Evolutionary conservation across 2,329 filamentous ascomycete genomes (phyloP).

Genomic region (Didymella pinodella): DNA sequence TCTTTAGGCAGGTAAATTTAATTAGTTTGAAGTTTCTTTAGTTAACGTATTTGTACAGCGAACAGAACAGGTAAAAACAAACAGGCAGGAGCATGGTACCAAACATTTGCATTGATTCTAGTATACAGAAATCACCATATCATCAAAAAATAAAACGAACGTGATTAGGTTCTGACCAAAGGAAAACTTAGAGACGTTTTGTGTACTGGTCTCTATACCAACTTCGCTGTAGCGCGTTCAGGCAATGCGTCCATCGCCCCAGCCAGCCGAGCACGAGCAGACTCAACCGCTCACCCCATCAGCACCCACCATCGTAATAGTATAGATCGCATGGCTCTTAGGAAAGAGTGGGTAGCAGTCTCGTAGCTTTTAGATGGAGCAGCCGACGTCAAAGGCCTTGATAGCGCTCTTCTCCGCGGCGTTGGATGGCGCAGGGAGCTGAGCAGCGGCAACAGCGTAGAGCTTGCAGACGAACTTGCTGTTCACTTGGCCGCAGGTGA

Average conservation of each 20-base stretch:
- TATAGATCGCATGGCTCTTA: too few species aligned
- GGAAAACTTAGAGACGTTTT: not conserved
- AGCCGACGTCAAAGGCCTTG: slow-evolving; percentile 26
- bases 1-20: too few species aligned
- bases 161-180: not conserved
- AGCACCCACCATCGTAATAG: too few species aligned
- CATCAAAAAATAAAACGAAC: not conserved
- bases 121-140: slow-evolving; percentile 5
- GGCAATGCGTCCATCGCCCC: slow-evolving; percentile 6
- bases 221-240: not conserved
- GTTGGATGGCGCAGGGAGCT: slow-evolving; percentile 19
- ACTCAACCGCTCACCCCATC: too few species aligned
- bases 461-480: too few species aligned
- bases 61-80: too few species aligned
- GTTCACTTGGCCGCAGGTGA: too few species aligned
- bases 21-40: too few species aligned
- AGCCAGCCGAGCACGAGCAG: not conserved
- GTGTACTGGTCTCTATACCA: not conserved
- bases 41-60: too few species aligned
- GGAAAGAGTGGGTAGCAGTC: not conserved
- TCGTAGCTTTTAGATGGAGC: not conserved
- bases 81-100: not conserved
- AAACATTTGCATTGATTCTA: slow-evolving; percentile 8
- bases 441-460: slow-evolving; percentile 12
- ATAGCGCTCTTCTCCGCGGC: slow-evolving; percentile 15